Base-by-base conservation (phyloP, 345 rosid genomes). In the Gossypium longicalyx region DNA sequence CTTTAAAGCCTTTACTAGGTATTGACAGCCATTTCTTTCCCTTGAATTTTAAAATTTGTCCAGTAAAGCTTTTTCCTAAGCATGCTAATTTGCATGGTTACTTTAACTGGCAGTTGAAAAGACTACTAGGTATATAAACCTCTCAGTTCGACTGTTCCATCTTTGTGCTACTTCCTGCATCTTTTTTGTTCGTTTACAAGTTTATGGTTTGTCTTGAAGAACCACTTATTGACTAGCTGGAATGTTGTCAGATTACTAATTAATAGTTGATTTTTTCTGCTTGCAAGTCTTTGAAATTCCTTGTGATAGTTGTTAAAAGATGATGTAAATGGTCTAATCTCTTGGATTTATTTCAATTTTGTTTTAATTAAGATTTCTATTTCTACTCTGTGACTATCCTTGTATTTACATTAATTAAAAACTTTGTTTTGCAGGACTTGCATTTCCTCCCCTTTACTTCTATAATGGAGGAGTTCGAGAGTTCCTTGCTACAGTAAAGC, bases 391-490 rank as follows among this genome's bases (percentile, higher is more conserved):
- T 27, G 9, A 12, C n/a, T 59, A 4, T 29, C 25, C 41, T 49
- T n/a, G 11, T 47, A 58, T 75, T 53, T 48, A 58, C 16, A 2
- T 27, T 70, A 11, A 7, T 78, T 11, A 81, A 82, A 34, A 43
- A 23, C n/a, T 17, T 25, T 74, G 38, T 77, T 83, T 67, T 83
- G 70, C 91, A 96, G 98, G 99, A 74, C 89, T 93, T 78, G 95
- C 97, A 74, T 86, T 66, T 80, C 97, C 99, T 67, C 91, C 98
- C 72, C 91, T 96, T 62, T 93, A 90, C 86, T 93, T 96, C 83
- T 96, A 93, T 82, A 96, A 81, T 70, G 97, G 99, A 77, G 97
- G 99, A 77, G 94, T 93, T 54, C 85, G 87, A 80, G 97, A 91
- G 85, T 91, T 93, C 82, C 89, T 96, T 56, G 92, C 98, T 71